Percentiles rank a stretch among this genome's conserved stretches.
Evolutionary conservation across 805 yeast species (phyloP).

Genomic region (Candida oleophila): DNA sequence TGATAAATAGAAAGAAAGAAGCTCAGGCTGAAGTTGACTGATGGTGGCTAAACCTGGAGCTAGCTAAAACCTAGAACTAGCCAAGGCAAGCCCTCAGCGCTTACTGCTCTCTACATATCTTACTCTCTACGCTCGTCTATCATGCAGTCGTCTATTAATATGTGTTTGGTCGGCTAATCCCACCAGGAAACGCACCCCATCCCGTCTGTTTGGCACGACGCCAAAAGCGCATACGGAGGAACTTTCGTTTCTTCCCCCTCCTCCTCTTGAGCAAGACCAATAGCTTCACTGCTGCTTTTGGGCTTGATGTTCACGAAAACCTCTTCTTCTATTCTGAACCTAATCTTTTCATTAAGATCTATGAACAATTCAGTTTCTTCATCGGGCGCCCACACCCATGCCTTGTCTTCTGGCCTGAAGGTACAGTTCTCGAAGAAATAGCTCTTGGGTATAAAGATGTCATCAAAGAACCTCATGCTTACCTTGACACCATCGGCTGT

Average conservation of each 20-base stretch:
- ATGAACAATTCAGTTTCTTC: constrained; percentile 75
- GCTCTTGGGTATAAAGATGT: constrained; percentile 82
- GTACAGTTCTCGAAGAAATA: constrained; percentile 76
- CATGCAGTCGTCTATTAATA: background rate
- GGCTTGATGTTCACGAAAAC: constrained; percentile 83
- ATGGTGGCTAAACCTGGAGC: too few species aligned
- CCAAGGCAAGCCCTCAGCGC: too few species aligned
- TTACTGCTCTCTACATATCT: too few species aligned
- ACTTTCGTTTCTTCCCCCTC: constrained; percentile 40
- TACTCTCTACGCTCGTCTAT: too few species aligned
- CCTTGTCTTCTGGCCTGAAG: constrained; percentile 73
- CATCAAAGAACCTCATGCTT: constrained; percentile 85
- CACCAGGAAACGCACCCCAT: constrained; percentile 98
- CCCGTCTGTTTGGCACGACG: constrained; percentile 93
- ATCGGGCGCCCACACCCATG: constrained; percentile 92
- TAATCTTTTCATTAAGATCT: constrained; percentile 87
- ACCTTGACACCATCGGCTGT: constrained; percentile 84
- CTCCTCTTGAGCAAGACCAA: constrained; percentile 14
- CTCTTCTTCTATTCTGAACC: constrained; percentile 90
- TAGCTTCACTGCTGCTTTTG: constrained; percentile 57
- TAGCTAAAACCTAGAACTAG: too few species aligned
- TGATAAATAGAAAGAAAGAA: too few species aligned
- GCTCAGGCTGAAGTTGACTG: too few species aligned
- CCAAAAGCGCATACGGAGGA: constrained; percentile 84
- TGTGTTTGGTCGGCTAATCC: constrained; percentile 48